Evolutionary conservation across 805 yeast genomes (phyloP), one percentile per base, ranked within the genome.

Genomic region (Lipomyces kockii): DNA sequence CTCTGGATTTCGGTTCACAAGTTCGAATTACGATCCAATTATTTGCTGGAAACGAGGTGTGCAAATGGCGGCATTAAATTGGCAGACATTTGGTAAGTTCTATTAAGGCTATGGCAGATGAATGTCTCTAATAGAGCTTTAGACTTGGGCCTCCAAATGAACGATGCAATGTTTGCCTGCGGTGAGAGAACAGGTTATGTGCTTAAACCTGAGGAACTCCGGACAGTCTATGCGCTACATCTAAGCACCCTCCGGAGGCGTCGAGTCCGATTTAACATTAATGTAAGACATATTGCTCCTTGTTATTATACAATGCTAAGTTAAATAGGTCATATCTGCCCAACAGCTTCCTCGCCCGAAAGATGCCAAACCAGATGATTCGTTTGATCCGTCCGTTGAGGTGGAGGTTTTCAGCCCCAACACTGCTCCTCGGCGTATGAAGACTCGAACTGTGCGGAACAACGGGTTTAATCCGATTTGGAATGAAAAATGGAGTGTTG

Each of bases 31-130:
- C 75, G 84, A 84, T 56, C 98, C 99, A 0, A 78, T 91, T 1
- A 77, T 78, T 0, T 92, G 86, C 74, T 95, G 99, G 99, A 82
- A 83, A 60, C 80, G 84, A 58, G 99, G 99, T 0, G 89, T 85
- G 11, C 99, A 95, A 75, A 86, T 95, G 92, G 98, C 91, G 3
- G 98, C 99, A 0, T 88, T 97, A 0, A 95, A 94, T 76, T 94
- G 98, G 98, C 99, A 94, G 78, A 89, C 95, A 0, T 89, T 86
- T 76, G 99, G 55, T 52, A 22, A 52, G 55, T 22, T 7, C 27
- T 22, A 3, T 25, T 52, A 12, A n/a, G 25, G 25, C 32, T 22
- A 52, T 52, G 12, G n/a, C 55, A 52, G 34, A 25, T 52, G 17
- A 22, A 22, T 52, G 29, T 52, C 14, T 52, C 29, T 52, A 25